Evolutionary conservation across 495 filamentous ascomycete species (phyloP).

Genomic region (Talaromyces liani): DNA sequence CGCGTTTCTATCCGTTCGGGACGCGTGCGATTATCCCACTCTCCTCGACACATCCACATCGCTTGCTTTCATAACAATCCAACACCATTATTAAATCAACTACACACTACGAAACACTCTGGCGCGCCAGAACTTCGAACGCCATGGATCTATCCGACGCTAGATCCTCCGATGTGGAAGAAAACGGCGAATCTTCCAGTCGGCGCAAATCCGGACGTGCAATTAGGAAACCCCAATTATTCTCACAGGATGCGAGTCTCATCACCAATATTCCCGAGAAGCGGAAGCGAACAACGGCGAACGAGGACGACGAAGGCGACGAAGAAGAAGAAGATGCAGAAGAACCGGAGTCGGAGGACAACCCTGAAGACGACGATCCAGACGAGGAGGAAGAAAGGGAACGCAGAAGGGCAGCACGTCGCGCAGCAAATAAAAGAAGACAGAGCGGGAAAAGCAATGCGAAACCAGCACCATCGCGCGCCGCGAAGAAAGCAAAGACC

Average conservation of each 20-base stretch:
- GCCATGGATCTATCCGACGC: conserved; percentile 7
- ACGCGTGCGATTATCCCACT: conserved; percentile 7
- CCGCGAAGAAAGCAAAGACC: conserved; percentile 46
- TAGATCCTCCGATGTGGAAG: conserved; percentile 4
- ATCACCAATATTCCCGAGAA: conserved; percentile 33
- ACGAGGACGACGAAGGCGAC: conserved; percentile 22
- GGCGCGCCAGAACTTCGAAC: neutral
- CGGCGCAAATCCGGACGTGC: conserved; percentile 77
- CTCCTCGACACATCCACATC: neutral
- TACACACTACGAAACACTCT: neutral
- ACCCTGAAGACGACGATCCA: conserved; percentile 38
- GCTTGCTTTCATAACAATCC: neutral
- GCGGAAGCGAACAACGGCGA: conserved; percentile 43
- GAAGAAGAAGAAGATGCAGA: conserved; percentile 43
- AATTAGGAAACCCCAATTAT: conserved; percentile 64
- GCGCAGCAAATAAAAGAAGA: conserved; percentile 54
- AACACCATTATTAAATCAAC: neutral
- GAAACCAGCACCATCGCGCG: conserved; percentile 22
- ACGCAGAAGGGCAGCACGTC: conserved; percentile 40
- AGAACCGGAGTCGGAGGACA: conserved; percentile 44
- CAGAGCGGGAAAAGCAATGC: conserved; percentile 33
- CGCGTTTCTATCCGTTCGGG: conserved; percentile 3
- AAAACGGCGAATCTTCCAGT: conserved; percentile 26
- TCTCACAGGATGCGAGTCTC: conserved; percentile 36
- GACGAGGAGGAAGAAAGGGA: conserved; percentile 62